These are phyloP conservation scores for Trametes pubescens DNA, from an alignment of 1,284 basidiomycete species.

Conservation along the genomic window DNA sequence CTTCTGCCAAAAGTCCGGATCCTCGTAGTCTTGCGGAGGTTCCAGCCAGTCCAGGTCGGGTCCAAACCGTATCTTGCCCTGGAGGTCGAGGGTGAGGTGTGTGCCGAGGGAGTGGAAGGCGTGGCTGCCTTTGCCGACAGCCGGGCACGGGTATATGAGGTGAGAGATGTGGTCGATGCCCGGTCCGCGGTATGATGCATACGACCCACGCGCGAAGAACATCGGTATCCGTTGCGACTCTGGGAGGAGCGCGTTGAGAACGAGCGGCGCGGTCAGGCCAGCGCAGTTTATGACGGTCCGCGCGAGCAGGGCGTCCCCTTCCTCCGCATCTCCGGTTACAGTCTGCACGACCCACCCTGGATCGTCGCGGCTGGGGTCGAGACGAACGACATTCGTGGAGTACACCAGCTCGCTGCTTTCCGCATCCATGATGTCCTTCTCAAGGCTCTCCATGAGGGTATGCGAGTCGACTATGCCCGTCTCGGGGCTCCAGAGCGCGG, in stretches of 20 bases:
- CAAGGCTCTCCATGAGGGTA: conserved; percentile 80
- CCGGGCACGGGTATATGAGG: conserved; percentile 91
- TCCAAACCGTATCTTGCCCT: conserved; percentile 91
- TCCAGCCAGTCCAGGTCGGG: conserved; percentile 93
- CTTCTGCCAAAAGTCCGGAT: conserved; percentile 76
- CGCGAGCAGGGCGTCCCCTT: conserved; percentile 81
- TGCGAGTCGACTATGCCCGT: conserved; percentile 96
- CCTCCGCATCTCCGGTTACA: conserved; percentile 56
- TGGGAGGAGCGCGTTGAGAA: conserved; percentile 78
- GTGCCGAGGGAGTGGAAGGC: conserved; percentile 87
- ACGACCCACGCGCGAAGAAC: conserved; percentile 85
- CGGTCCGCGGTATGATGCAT: conserved; percentile 86
- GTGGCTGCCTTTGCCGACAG: conserved; percentile 58
- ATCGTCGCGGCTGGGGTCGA: conserved; percentile 47
- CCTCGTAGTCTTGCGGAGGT: conserved; percentile 54
- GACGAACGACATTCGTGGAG: conserved; percentile 87
- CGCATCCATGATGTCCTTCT: conserved; percentile 78
- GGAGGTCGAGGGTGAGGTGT: conserved; percentile 90
- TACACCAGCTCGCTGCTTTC: conserved; percentile 82
- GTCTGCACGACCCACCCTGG: conserved; percentile 80
- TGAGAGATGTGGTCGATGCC: conserved; percentile 73
- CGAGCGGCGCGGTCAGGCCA: conserved; percentile 79
- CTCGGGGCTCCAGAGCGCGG: conserved; percentile 83
- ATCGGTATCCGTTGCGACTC: conserved; percentile 64
- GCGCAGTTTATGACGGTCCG: conserved; percentile 89